Evolutionary conservation across 2,329 filamentous ascomycete genomes (phyloP).

Genomic region (Penicillium sp.): DNA sequence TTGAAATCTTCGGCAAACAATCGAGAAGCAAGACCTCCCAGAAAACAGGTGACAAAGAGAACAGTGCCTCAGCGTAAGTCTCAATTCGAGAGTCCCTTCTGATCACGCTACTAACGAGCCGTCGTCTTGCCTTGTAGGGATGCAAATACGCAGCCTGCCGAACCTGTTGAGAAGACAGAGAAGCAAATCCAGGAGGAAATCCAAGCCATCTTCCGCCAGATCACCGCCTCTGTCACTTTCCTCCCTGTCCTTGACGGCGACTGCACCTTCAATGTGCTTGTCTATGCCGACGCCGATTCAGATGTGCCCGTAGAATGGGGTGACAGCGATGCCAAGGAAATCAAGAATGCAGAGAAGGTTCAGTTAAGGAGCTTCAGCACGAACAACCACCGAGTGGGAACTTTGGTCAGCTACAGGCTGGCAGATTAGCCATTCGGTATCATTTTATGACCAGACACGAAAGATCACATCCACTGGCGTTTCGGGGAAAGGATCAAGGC

Average conservation of each 20-base stretch:
- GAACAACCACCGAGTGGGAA: constrained; percentile 88
- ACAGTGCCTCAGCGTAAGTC: constrained; percentile 55
- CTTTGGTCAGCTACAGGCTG: constrained; percentile 82
- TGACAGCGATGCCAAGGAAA: constrained; percentile 96
- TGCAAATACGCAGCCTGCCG: constrained; percentile 22
- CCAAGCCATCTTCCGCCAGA: constrained; percentile 93
- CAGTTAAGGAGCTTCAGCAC: constrained; percentile 95
- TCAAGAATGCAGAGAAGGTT: constrained; percentile 88
- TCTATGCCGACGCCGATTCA: constrained; percentile 94
- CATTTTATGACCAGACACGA: constrained; percentile 20
- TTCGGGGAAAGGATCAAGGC: constrained; percentile 14
- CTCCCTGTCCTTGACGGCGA: constrained; percentile 88
- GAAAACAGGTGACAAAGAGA: constrained; percentile 64
- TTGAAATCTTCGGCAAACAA: constrained; percentile 55
- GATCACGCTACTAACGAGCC: background rate
- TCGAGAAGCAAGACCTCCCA: constrained; percentile 50
- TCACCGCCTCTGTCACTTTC: constrained; percentile 96
- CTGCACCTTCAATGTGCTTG: constrained; percentile 97
- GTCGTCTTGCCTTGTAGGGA: constrained; percentile 26
- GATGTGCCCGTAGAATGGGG: constrained; percentile 98
- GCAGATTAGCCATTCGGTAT: constrained; percentile 32
- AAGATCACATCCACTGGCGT: constrained; percentile 27
- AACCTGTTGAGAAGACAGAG: constrained; percentile 72
- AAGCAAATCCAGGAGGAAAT: constrained; percentile 93
- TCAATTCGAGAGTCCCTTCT: background rate